Percentiles rank a stretch among this genome's conserved stretches.
Conservation (phyloP, 495 filamentous ascomycete genomes). For the Hypomontagnella submonticulosa region DNA sequence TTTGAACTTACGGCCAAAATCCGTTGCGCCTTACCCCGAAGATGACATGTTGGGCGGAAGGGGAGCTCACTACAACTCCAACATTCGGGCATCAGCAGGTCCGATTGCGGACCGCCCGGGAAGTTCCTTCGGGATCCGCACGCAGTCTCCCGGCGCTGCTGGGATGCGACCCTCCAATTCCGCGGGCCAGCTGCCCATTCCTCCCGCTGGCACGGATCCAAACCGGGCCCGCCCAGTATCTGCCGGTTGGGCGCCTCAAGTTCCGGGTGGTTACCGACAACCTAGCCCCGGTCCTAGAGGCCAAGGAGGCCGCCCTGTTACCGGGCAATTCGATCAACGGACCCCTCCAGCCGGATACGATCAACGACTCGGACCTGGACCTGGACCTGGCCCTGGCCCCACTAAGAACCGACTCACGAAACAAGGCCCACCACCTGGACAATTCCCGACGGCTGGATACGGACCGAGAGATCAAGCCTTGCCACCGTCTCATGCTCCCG, state of each 20-base stretch:
- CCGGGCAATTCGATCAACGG: conserved; percentile 42
- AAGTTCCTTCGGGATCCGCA: conserved; percentile 74
- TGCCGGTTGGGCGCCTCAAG: conserved; percentile 58
- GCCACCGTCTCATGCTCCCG: conserved; percentile 35
- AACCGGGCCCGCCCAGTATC: conserved; percentile 46
- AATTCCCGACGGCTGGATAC: conserved; percentile 40
- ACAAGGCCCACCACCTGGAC: conserved; percentile 46
- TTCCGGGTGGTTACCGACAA: conserved; percentile 54
- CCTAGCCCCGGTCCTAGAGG: conserved; percentile 50
- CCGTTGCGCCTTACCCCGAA: conserved; percentile 64
- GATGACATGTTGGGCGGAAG: conserved; percentile 53
- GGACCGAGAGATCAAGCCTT: conserved; percentile 44
- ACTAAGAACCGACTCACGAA: conserved; percentile 50
- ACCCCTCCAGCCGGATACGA: conserved; percentile 35
- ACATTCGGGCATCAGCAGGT: conserved; percentile 51
- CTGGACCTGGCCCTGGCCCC: conserved; percentile 28
- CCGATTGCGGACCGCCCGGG: conserved; percentile 67
- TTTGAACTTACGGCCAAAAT: conserved; percentile 49
- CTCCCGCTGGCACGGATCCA: conserved; percentile 47
- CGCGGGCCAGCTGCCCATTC: conserved; percentile 43
- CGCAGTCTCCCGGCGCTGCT: conserved; percentile 40
- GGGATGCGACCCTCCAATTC: conserved; percentile 38
- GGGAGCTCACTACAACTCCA: conserved; percentile 51
- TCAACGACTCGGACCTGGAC: conserved; percentile 36
- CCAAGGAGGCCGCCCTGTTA: conserved; percentile 40